Percentiles rank a stretch among this genome's conserved stretches.
These are phyloP conservation scores for Citrus medica DNA, from an alignment of 345 rosid genomes.

Conservation along the genomic window DNA sequence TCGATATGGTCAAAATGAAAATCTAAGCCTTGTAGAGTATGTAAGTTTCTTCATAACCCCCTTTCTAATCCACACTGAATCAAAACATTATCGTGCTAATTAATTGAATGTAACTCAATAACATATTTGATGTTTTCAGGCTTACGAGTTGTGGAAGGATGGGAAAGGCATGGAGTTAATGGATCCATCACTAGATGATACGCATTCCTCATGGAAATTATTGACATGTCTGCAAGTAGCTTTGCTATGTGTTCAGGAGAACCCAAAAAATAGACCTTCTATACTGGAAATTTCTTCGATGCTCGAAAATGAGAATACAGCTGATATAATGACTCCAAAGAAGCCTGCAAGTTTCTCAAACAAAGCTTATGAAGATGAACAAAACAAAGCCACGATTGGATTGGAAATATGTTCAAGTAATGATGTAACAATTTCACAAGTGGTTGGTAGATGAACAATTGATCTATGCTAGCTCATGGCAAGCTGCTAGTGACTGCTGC, in stretches of 20 bases:
- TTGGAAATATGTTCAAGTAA: too few species aligned
- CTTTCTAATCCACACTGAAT: neutral
- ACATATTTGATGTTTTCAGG: neutral
- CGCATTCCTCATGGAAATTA: neutral
- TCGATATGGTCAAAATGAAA: neutral
- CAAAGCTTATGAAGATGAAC: too few species aligned
- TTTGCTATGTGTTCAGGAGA: neutral
- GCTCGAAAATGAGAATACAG: constrained; percentile 8
- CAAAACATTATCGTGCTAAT: neutral
- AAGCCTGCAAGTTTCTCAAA: constrained; percentile 21
- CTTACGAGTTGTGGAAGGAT: neutral
- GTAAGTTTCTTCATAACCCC: neutral
- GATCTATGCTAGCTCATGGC: too few species aligned
- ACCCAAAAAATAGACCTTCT: neutral
- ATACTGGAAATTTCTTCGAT: constrained; percentile 16
- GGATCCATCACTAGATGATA: constrained; percentile 1
- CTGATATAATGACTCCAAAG: constrained; percentile 3
- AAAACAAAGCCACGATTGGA: too few species aligned
- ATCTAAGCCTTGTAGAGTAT: constrained; percentile 26
- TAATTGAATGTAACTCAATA: neutral
- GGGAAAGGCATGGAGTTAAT: neutral
- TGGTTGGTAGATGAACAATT: too few species aligned
- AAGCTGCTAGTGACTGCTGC: too few species aligned
- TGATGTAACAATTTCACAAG: too few species aligned
- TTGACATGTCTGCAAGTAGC: neutral